These are phyloP conservation scores for Collybia sp. DNA, from an alignment of 768 basidiomycete species.

Conservation along the genomic window DNA sequence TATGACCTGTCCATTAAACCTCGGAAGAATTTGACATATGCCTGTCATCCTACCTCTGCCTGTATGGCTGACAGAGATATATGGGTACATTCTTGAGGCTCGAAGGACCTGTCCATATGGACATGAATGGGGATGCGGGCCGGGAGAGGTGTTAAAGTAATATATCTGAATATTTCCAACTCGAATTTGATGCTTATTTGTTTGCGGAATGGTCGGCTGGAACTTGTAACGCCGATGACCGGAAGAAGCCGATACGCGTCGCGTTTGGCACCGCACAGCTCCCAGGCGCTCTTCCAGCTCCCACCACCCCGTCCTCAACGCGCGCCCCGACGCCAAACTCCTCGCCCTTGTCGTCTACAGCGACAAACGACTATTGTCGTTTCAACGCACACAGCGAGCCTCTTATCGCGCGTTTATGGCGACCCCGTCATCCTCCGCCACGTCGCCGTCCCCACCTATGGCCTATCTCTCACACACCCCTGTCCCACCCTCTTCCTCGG, in stretches of 20 bases:
- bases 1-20: slow-evolving; percentile 4
- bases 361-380: slow-evolving; percentile 21
- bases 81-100: too few relatives aligned
- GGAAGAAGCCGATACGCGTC: slow-evolving; percentile 50
- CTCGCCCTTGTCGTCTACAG: slow-evolving; percentile 24
- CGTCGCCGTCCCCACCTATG: slow-evolving; percentile 76
- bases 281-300: slow-evolving; percentile 23
- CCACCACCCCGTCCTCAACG: slow-evolving; percentile 24
- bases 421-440: slow-evolving; percentile 76
- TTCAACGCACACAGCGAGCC: slow-evolving; percentile 10
- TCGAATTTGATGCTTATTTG: too few relatives aligned
- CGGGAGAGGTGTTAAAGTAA: neutral
- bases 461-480: slow-evolving; percentile 49
- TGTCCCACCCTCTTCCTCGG: slow-evolving; percentile 28
- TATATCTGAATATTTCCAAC: too few relatives aligned
- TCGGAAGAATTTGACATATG: neutral
- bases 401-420: slow-evolving; percentile 53
- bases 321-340: slow-evolving; percentile 31
- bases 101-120: neutral
- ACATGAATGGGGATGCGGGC: slow-evolving; percentile 1
- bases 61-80: too few relatives aligned
- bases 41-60: too few relatives aligned
- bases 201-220: too few relatives aligned
- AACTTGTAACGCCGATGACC: slow-evolving; percentile 28
- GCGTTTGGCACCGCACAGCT: slow-evolving; percentile 37